These are phyloP conservation scores for Psilocybe azurescens DNA, from an alignment of 768 basidiomycete genomes.

Conservation along the genomic window DNA sequence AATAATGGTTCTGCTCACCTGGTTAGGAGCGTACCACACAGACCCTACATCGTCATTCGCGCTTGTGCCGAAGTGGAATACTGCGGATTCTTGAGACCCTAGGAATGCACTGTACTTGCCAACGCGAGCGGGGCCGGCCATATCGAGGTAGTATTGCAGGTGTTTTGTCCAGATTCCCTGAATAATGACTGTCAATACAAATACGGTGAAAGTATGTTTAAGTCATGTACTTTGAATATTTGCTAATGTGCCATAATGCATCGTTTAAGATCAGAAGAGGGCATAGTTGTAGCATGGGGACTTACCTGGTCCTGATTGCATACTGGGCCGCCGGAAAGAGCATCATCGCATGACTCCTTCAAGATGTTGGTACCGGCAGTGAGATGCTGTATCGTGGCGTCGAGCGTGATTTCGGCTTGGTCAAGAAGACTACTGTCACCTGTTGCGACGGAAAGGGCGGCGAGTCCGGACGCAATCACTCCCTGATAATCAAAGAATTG, in stretches of 20 bases:
- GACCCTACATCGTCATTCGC: conserved; percentile 47
- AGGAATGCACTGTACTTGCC: conserved; percentile 49
- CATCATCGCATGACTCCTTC: conserved; percentile 58
- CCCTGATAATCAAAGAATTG: conserved; percentile 36
- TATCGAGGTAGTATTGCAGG: conserved; percentile 53
- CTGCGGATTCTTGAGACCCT: conserved; percentile 45
- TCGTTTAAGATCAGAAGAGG: not conserved
- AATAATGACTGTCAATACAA: not conserved
- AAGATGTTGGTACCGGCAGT: conserved; percentile 44
- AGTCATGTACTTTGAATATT: conserved; percentile 44
- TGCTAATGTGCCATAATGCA: conserved; percentile 32
- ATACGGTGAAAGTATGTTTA: no score
- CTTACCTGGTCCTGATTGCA: conserved; percentile 54
- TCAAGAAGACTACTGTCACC: conserved; percentile 43
- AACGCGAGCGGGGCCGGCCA: conserved; percentile 43
- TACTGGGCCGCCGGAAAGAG: conserved; percentile 37
- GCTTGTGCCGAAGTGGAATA: conserved; percentile 49
- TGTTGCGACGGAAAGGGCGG: conserved; percentile 47
- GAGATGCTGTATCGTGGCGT: conserved; percentile 50
- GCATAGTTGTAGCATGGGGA: not conserved
- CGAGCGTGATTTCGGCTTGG: conserved; percentile 56
- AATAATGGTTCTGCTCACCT: conserved; percentile 28
- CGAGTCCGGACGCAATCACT: conserved; percentile 59
- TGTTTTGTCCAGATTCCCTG: conserved; percentile 61
- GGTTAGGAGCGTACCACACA: conserved; percentile 50